These are phyloP conservation scores for Emergomyces africanus DNA, from an alignment of 2,329 filamentous ascomycete genomes.

Conservation along the genomic window DNA sequence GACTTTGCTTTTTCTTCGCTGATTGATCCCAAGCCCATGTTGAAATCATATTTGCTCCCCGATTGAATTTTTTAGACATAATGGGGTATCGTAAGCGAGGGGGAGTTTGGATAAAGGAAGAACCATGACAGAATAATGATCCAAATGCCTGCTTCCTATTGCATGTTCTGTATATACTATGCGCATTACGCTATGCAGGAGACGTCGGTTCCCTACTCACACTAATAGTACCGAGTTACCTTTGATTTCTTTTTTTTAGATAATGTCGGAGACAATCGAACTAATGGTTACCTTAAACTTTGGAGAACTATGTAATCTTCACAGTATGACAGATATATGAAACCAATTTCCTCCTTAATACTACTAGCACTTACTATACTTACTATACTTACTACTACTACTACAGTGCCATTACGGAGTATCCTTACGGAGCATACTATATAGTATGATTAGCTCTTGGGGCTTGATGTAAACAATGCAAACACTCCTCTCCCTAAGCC, in stretches of 20 bases:
- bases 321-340: not conserved
- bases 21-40: not conserved
- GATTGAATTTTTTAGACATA: not conserved
- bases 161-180: not conserved
- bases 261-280: not conserved
- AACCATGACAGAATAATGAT: not conserved
- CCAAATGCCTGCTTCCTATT: not conserved
- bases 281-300: not conserved
- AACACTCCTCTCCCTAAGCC: not conserved
- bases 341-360: not conserved
- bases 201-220: not conserved
- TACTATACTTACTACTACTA: too few relatives aligned
- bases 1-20: not conserved
- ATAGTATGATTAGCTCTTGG: too few relatives aligned
- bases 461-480: conserved; percentile 5
- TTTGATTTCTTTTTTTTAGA: not conserved
- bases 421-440: too few relatives aligned
- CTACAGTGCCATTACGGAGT: too few relatives aligned
- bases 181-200: not conserved
- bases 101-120: not conserved
- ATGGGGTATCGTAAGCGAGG: not conserved
- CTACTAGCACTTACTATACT: too few relatives aligned
- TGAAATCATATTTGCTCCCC: not conserved
- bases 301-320: not conserved
- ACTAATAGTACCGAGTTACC: not conserved